Evolutionary conservation across 108 stramenopile genomes (phyloP).

Genomic region (Craspedostauros australis): DNA sequence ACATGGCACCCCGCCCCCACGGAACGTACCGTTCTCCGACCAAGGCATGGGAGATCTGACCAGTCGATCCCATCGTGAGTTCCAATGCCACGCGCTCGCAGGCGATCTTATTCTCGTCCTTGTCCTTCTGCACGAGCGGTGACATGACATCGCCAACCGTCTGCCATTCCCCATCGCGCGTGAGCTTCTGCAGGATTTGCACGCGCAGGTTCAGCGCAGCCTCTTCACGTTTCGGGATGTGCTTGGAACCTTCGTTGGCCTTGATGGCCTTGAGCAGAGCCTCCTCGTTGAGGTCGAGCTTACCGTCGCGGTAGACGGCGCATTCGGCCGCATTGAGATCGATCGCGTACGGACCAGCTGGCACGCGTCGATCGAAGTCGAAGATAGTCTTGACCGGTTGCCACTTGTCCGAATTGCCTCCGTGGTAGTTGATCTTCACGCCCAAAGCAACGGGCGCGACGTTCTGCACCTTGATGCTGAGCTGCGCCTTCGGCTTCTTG

Average conservation of each 20-base stretch:
- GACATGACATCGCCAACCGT: constrained; percentile 56
- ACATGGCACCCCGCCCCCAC: neutral
- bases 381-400: constrained; percentile 71
- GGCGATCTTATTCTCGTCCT: constrained; percentile 53
- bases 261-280: constrained; percentile 50
- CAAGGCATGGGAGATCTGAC: constrained; percentile 45
- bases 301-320: constrained; percentile 38
- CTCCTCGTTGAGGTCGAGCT: constrained; percentile 22
- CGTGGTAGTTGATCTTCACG: constrained; percentile 63
- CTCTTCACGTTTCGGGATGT: constrained; percentile 73
- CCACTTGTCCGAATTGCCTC: constrained; percentile 49
- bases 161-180: constrained; percentile 64
- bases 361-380: constrained; percentile 87
- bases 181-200: constrained; percentile 62
- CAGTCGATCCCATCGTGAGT: constrained; percentile 56
- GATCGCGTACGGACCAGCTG: constrained; percentile 76
- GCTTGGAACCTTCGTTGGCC: constrained; percentile 45
- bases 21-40: constrained; percentile 56
- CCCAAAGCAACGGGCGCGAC: constrained; percentile 73
- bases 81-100: constrained; percentile 63
- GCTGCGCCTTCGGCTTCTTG: constrained; percentile 50
- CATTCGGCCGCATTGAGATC: constrained; percentile 77
- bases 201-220: constrained; percentile 67
- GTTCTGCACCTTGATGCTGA: constrained; percentile 59
- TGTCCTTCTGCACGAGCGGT: constrained; percentile 51